A percentile compares a stretch with the other conserved stretches of the same genome.
These are phyloP conservation scores for Saccharomyces jurei DNA, from an alignment of 805 yeast species.

Conservation along the genomic window DNA sequence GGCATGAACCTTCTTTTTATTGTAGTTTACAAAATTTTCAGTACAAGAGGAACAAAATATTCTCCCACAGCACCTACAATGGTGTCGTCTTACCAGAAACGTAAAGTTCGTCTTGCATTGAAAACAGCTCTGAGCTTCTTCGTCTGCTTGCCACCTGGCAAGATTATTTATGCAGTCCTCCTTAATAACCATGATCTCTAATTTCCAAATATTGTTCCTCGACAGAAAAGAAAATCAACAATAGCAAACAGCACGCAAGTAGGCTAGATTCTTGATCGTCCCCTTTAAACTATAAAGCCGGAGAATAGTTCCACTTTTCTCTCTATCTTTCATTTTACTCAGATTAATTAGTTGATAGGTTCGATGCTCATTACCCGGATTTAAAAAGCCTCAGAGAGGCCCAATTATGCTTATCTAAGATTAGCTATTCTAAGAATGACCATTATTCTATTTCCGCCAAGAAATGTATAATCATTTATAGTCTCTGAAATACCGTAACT, in stretches of 20 bases:
- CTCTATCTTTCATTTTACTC: background rate
- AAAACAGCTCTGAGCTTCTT: constrained; percentile 33
- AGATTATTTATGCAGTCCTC: constrained; percentile 13
- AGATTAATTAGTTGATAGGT: background rate
- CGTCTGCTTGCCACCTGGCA: constrained; percentile 30
- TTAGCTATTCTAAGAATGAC: background rate
- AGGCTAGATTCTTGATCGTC: background rate
- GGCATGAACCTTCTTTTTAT: constrained; percentile 20
- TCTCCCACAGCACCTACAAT: constrained; percentile 63
- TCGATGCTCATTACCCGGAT: background rate
- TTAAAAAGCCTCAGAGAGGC: too few relatives aligned
- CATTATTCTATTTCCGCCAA: too few relatives aligned
- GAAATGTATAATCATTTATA: too few relatives aligned
- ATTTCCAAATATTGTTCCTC: background rate
- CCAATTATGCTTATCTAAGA: background rate
- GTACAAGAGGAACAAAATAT: constrained; percentile 44
- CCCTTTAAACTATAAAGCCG: background rate
- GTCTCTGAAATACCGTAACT: too few relatives aligned
- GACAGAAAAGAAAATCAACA: background rate
- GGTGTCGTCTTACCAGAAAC: constrained; percentile 53
- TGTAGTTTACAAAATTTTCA: constrained; percentile 22
- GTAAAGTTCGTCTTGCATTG: constrained; percentile 40
- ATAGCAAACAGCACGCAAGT: background rate
- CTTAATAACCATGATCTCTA: background rate
- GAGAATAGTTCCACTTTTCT: background rate